Conservation (phyloP, 2,329 filamentous ascomycete species). For the Pleoardoris graminearum region DNA sequence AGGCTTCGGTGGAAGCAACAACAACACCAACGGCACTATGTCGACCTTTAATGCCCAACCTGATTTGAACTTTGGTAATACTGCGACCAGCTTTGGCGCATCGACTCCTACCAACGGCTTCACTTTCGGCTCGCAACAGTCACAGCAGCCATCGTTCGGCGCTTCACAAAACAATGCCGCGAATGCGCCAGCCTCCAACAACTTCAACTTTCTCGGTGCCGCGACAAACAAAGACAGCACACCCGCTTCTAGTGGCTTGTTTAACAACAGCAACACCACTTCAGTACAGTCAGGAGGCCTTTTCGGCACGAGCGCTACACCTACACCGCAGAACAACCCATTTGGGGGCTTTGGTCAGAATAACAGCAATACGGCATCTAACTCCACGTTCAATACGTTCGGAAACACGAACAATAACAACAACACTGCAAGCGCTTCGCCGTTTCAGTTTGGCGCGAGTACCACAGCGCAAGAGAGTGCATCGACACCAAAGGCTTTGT, state of each 20-base stretch:
- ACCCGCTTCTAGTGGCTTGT: slow-evolving; percentile 3
- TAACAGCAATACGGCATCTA: slow-evolving; percentile 2
- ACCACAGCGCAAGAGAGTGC: slow-evolving; percentile 3
- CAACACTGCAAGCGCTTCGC: slow-evolving; percentile 15
- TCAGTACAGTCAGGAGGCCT: slow-evolving; percentile 16
- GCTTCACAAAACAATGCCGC: neutral
- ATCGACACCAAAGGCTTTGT: slow-evolving; percentile 10
- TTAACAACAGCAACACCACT: slow-evolving; percentile 15
- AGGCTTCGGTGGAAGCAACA: slow-evolving; percentile 26
- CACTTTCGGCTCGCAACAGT: neutral
- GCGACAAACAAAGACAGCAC: neutral
- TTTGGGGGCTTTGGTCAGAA: slow-evolving; percentile 20
- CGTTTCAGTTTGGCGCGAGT: slow-evolving; percentile 1
- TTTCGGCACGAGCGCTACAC: slow-evolving; percentile 23
- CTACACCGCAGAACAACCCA: slow-evolving; percentile 16
- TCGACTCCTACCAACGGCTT: slow-evolving; percentile 10
- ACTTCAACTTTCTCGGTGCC: slow-evolving; percentile 2
- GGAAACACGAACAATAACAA: slow-evolving; percentile 7
- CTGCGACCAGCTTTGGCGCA: slow-evolving; percentile 25
- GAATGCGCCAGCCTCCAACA: neutral
- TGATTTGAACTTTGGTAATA: slow-evolving; percentile 34
- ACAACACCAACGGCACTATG: slow-evolving; percentile 8
- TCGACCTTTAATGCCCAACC: slow-evolving; percentile 28
- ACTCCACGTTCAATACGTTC: neutral
- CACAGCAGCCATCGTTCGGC: neutral